A percentile compares a stretch with the other conserved stretches of the same genome.
Evolutionary conservation across 306 rosid genomes (phyloP).

Genomic region (Acmispon strigosus): DNA sequence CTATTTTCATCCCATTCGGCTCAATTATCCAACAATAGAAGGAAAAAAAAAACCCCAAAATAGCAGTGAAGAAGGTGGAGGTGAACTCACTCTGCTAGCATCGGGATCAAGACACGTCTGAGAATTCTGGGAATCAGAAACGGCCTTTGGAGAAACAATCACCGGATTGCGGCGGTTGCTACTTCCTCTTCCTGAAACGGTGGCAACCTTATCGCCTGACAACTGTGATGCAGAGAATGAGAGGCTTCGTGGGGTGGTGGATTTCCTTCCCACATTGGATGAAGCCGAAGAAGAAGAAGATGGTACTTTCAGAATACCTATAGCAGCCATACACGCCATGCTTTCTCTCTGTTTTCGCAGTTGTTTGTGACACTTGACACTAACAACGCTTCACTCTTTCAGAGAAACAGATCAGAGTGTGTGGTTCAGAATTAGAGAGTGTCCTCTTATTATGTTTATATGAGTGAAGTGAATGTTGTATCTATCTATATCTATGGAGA

Average conservation of each 20-base stretch:
- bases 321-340: slow-evolving; percentile 42
- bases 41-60: neutral
- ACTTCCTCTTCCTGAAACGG: neutral
- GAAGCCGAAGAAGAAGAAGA: slow-evolving; percentile 19
- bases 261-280: slow-evolving; percentile 16
- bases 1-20: neutral
- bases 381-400: neutral
- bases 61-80: neutral
- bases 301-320: slow-evolving; percentile 35
- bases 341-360: too few species aligned
- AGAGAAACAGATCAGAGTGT: neutral
- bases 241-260: slow-evolving; percentile 4
- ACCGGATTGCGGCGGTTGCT: slow-evolving; percentile 21
- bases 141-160: slow-evolving; percentile 75
- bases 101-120: slow-evolving; percentile 98
- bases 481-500: too few species aligned
- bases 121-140: slow-evolving; percentile 85
- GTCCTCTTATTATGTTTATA: neutral
- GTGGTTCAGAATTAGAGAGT: neutral
- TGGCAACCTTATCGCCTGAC: slow-evolving; percentile 31
- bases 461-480: too few species aligned
- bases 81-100: slow-evolving; percentile 75
- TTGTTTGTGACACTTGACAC: neutral
- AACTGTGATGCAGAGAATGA: slow-evolving; percentile 40
- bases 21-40: neutral